These are phyloP conservation scores for Daldinia sp. DNA, from an alignment of 2,329 filamentous ascomycete species.

Conservation along the genomic window DNA sequence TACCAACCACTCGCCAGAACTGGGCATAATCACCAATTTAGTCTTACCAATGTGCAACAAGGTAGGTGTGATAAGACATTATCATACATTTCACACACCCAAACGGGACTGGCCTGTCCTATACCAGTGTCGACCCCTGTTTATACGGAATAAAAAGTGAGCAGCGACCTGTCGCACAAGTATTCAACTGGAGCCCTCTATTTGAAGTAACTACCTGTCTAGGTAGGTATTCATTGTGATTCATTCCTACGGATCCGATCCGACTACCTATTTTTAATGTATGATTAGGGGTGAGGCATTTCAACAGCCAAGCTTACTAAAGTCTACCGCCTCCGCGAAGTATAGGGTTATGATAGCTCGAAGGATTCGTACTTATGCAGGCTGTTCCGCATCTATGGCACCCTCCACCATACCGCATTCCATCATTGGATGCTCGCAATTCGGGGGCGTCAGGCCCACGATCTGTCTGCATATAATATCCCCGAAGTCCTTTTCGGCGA, in stretches of 20 bases:
- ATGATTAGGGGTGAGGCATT: not conserved
- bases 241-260: no score
- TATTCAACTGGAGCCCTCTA: no score
- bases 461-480: not conserved
- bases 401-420: not conserved
- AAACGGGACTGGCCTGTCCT: not conserved
- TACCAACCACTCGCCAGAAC: not conserved
- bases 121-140: not conserved
- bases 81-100: not conserved
- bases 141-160: no score
- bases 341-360: not conserved
- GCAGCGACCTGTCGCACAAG: no score
- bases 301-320: not conserved
- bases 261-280: not conserved
- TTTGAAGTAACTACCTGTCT: no score
- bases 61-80: not conserved
- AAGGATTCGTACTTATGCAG: not conserved
- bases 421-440: not conserved
- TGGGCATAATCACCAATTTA: not conserved
- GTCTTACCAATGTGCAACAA: not conserved
- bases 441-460: not conserved
- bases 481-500: not conserved
- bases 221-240: no score
- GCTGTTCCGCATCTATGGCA: not conserved
- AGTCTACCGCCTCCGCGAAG: not conserved